Evolutionary conservation across 2,329 filamentous ascomycete species (phyloP), one percentile per base, ranked within the genome.

Genomic region (Diplodia scrobiculata): DNA sequence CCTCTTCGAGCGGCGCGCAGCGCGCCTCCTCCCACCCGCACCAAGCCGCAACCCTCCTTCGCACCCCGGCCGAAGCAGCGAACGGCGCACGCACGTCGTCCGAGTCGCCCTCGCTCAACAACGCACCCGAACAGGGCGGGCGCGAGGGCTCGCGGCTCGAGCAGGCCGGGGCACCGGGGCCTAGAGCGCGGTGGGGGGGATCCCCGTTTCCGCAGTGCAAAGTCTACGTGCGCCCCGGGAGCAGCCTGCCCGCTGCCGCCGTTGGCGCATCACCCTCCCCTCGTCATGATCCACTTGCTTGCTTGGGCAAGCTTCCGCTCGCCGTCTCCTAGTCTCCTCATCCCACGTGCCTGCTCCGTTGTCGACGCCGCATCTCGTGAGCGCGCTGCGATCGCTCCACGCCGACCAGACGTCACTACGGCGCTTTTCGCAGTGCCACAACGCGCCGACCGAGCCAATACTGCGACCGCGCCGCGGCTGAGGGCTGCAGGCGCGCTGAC

Each of bases 251-350:
- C 55, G 41, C 55, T 47, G 60, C 60, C 60, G 60, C 60, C 36
- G 60, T 48, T 63, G 60, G 60, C 60, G 60, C 60, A 63, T 63
- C 60, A 51, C 59, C 59, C 59, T 36, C 38, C 34, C 38, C 10
- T 34, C 21, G 41, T 27, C 45, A n/a, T 36, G 58, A 50, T 62
- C 29, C 58, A 50, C 58, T 62, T 62, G 55, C 55, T 60, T 41
- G 34, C 19, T 32, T 47, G 27, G 55, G 55, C 55, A 60, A 62
- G 58, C 25, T 50, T 34, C 58, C 58, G 58, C 27, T 48, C 27
- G 41, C 36, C 55, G 7, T 32, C 55, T 45, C 32, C 55, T 60
- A 50, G 55, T 36, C 55, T 50, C 29, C 41, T 13, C 58, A 62
- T 50, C 58, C 58, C 58, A 62, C 58, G 58, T 62, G 58, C 58